A percentile compares a stretch with the other conserved stretches of the same genome.
phyloP scores from a whole-genome alignment of 2,329 filamentous ascomycete species.

The Alternaria panax region DNA sequence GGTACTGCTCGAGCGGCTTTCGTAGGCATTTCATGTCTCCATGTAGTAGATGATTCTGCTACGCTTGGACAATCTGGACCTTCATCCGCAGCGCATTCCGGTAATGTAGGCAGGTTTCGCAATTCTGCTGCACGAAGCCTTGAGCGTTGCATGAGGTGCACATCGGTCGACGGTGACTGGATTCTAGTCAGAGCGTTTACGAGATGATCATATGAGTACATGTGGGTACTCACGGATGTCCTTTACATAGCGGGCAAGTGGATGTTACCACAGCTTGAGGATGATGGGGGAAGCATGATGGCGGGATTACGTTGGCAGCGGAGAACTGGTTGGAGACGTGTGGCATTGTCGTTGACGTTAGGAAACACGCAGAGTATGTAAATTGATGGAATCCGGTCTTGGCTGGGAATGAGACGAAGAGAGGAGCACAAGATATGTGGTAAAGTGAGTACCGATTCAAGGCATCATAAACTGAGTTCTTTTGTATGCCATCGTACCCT shows the following conservation, averaged over 20 bases:
- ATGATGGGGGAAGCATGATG: neutral
- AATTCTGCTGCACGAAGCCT: neutral
- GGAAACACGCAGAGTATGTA: neutral
- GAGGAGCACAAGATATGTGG: neutral
- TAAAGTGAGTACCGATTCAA: neutral
- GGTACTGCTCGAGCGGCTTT: neutral
- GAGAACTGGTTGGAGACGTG: neutral
- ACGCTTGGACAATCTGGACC: neutral
- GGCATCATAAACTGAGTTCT: neutral
- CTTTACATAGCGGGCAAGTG: constrained; percentile 1
- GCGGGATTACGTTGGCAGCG: neutral
- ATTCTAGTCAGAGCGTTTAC: neutral
- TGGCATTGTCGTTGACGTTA: neutral
- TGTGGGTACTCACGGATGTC: neutral
- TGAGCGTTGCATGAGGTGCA: neutral
- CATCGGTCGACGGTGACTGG: neutral
- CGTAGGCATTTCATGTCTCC: too few species aligned
- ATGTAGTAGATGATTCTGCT: neutral
- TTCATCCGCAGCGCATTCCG: neutral
- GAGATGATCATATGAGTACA: neutral
- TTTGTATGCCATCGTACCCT: neutral
- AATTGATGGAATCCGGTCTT: neutral
- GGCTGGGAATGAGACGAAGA: neutral
- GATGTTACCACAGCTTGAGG: neutral
- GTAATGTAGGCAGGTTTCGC: neutral